Base-by-base conservation (phyloP, 345 rosid species). In the Acer yangbiense region DNA sequence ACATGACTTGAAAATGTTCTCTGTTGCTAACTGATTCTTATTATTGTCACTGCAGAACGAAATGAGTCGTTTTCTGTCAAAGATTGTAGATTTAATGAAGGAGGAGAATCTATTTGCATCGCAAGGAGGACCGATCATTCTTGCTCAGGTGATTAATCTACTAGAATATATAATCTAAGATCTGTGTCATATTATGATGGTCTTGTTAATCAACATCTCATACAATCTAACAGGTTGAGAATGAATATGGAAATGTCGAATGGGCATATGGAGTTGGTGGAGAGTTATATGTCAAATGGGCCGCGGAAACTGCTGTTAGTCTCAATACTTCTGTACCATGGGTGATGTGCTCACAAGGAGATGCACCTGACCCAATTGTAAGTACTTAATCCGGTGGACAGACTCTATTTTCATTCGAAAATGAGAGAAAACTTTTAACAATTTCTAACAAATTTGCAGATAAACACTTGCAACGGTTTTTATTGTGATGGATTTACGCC, bases 391-490 rank as follows among this genome's bases (percentile, higher is more conserved):
- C 44, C 16, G 6, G 52, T 60, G 67, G 20, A 11, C 3, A 9
- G 13, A 6, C 3, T 3, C 63, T 0, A 17, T 55, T 18, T 18
- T 9, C 20, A 7, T 41, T 43, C 10, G 18, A 4, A 18, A 58
- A 60, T 20, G 23, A 58, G 39, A 48, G 9, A 57, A 5, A 44
- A 18, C 27, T 67, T n/a, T 23, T 72, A 27, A 58, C 29, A 16
- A 39, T 18, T 7, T 41, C 61, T 43, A 7, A 43, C 9, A 7
- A 7, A 16, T 16, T 0, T 82, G 85, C 89, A 90, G 94, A 86
- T 90, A 77, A 88, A 90, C 79, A 90, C 94, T 46, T 90, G 94
- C 78, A 90, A 90, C 71, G 94, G 94, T 64, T 87, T 90, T 77
- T 90, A 88, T 81, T 90, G 93, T 44, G 90, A 90, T 72, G 74